These are phyloP conservation scores for Cupressus sempervirens DNA, from an alignment of 75 land plant species.

Conservation along the genomic window DNA sequence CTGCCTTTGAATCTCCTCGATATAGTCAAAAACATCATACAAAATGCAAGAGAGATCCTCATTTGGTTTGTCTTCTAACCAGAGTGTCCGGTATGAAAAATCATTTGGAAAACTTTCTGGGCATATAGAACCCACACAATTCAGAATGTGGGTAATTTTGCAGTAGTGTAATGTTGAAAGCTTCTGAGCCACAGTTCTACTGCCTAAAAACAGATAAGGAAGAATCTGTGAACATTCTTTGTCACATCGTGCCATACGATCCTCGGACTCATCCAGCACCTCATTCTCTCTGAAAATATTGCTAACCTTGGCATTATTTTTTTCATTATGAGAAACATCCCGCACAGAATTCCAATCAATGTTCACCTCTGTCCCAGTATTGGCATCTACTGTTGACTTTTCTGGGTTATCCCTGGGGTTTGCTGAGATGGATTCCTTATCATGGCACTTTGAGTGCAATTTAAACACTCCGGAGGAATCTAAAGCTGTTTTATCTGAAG, in stretches of 20 bases:
- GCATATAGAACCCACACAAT: constrained; percentile 46
- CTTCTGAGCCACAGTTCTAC: constrained; percentile 38
- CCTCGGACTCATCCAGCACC: background rate
- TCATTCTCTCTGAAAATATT: background rate
- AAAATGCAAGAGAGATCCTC: constrained; percentile 41
- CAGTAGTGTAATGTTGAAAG: constrained; percentile 19
- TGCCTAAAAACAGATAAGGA: constrained; percentile 34
- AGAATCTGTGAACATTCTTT: constrained; percentile 9
- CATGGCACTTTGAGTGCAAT: background rate
- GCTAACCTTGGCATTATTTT: background rate
- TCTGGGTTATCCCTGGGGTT: background rate
- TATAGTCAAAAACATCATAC: constrained; percentile 39
- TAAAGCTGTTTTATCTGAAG: background rate
- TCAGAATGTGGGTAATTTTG: constrained; percentile 46
- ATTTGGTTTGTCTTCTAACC: constrained; percentile 38
- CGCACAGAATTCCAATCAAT: background rate
- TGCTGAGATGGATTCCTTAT: background rate
- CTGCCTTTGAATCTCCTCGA: constrained; percentile 36
- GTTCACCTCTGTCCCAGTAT: background rate
- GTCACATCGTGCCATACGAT: background rate
- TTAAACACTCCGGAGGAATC: background rate
- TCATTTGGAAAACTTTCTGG: constrained; percentile 29
- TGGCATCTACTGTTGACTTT: background rate
- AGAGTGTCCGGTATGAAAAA: constrained; percentile 38
- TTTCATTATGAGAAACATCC: background rate